Conservation (phyloP, 257 asterid species). For the Nicotiana benthamiana region DNA sequence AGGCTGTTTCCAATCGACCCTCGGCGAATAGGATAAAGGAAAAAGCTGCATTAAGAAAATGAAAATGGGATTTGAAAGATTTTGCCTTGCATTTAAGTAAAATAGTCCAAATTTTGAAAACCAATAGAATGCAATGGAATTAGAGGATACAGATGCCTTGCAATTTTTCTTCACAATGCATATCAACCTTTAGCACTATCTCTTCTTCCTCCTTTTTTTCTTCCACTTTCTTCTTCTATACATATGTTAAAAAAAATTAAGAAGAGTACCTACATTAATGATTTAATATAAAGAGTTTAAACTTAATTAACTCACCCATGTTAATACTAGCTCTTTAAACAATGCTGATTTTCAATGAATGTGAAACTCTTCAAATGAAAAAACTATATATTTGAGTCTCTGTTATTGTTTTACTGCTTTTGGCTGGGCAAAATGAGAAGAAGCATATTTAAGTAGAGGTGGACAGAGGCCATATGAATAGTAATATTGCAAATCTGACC, state of each 20-base stretch:
- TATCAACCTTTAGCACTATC: conserved; percentile 73
- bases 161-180: conserved; percentile 82
- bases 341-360: neutral
- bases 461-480: neutral
- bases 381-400: neutral
- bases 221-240: conserved; percentile 35
- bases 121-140: neutral
- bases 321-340: neutral
- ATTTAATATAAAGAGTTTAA: neutral
- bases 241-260: neutral
- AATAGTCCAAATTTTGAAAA: neutral
- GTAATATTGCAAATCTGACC: conserved; percentile 21
- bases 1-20: too few relatives aligned
- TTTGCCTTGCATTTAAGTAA: too few relatives aligned
- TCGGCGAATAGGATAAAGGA: too few relatives aligned
- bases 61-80: too few relatives aligned
- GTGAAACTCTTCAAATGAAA: neutral
- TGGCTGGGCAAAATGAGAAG: too few relatives aligned
- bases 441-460: neutral
- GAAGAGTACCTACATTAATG: too few relatives aligned
- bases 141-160: conserved; percentile 30
- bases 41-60: too few relatives aligned
- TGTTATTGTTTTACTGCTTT: neutral
- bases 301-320: conserved; percentile 2
- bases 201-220: conserved; percentile 21